A percentile compares a stretch with the other conserved stretches of the same genome.
phyloP scores from a whole-genome alignment of 371 early-diverging fungal genomes.

The Chytridiales sp. region DNA sequence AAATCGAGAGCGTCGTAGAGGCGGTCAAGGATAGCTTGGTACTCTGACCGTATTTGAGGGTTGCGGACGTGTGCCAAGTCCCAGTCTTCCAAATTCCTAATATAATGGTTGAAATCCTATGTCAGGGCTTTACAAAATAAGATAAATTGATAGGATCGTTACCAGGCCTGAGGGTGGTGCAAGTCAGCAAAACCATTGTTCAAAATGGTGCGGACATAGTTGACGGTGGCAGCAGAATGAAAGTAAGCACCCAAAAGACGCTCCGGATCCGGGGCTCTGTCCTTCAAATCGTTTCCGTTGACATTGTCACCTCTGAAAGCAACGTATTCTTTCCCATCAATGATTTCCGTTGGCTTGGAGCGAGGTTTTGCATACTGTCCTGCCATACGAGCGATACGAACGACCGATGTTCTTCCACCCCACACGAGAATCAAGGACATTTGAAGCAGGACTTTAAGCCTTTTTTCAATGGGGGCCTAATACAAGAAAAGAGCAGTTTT shows the following conservation, averaged over 20 bases:
- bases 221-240: constrained; percentile 95
- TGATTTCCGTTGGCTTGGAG: constrained; percentile 84
- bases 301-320: constrained; percentile 91
- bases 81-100: constrained; percentile 86
- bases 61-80: constrained; percentile 86
- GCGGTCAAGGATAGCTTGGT: constrained; percentile 82
- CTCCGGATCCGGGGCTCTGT: constrained; percentile 92
- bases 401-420: constrained; percentile 90
- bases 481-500: no score
- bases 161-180: constrained; percentile 72
- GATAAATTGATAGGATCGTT: no score
- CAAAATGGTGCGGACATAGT: constrained; percentile 87
- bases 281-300: constrained; percentile 84
- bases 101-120: constrained; percentile 33
- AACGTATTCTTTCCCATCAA: constrained; percentile 72
- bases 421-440: constrained; percentile 94
- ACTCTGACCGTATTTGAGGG: constrained; percentile 76
- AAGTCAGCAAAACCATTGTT: constrained; percentile 83
- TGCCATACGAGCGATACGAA: constrained; percentile 96
- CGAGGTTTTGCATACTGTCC: constrained; percentile 95
- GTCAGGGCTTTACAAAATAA: no score
- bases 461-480: constrained; percentile 84
- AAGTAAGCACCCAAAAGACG: constrained; percentile 91
- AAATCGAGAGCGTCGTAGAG: constrained; percentile 87
- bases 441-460: constrained; percentile 92